phyloP scores from a whole-genome alignment of 2,329 filamentous ascomycete species.

The Calonectria pseudoturangicola region DNA sequence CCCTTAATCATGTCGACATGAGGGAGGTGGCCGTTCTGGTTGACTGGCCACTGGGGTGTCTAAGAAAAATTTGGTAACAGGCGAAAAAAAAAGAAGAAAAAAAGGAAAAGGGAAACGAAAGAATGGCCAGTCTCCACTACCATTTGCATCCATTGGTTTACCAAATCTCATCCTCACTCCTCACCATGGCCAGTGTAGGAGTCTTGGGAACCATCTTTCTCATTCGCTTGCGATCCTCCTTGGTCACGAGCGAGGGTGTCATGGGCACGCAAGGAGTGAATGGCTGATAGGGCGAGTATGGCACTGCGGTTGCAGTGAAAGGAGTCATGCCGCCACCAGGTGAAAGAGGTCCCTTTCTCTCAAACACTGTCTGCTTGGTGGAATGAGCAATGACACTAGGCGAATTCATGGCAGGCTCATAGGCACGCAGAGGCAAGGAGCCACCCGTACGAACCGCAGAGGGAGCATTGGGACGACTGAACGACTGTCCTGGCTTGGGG shows the following conservation, averaged over 20 bases:
- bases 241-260: constrained; percentile 84
- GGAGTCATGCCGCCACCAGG: constrained; percentile 78
- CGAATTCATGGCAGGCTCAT: constrained; percentile 73
- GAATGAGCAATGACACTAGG: constrained; percentile 67
- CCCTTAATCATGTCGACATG: constrained; percentile 52
- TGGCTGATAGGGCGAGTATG: constrained; percentile 87
- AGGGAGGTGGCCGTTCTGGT: constrained; percentile 41
- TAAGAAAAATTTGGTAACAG: constrained; percentile 45
- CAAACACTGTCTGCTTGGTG: constrained; percentile 80
- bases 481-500: constrained; percentile 70
- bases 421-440: constrained; percentile 76
- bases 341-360: constrained; percentile 72
- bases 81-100: constrained; percentile 38
- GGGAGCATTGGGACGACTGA: constrained; percentile 69
- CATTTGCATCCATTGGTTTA: constrained; percentile 57
- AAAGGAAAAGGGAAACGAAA: constrained; percentile 31
- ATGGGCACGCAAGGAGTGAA: constrained; percentile 85
- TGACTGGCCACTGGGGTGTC: constrained; percentile 49
- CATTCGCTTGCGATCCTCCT: constrained; percentile 81
- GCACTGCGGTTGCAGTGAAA: constrained; percentile 76
- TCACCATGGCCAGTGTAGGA: constrained; percentile 77
- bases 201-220: constrained; percentile 78
- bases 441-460: constrained; percentile 75
- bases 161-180: constrained; percentile 79
- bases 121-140: too few relatives aligned